Evolutionary conservation across 140 eudicot genomes (phyloP).

Genomic region (Flaveria floridana): DNA sequence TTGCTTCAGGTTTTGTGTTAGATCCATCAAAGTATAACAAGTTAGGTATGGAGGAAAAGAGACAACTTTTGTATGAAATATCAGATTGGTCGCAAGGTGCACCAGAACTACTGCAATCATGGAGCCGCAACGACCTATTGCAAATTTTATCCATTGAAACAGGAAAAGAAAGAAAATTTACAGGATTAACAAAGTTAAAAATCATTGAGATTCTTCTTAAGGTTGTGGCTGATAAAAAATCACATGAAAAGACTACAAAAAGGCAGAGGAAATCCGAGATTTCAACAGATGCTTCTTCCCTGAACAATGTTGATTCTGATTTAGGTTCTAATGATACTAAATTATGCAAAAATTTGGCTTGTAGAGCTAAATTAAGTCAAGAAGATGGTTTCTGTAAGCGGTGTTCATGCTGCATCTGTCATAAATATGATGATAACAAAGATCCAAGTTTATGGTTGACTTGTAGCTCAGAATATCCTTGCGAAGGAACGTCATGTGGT

Average conservation of each 20-base stretch:
- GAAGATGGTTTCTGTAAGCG: constrained; percentile 73
- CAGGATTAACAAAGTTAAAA: constrained; percentile 71
- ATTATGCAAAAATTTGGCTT: constrained; percentile 76
- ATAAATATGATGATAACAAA: constrained; percentile 74
- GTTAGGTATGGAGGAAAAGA: constrained; percentile 59
- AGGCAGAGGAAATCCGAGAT: constrained; percentile 51
- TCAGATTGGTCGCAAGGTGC: constrained; percentile 75
- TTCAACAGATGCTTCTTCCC: constrained; percentile 26
- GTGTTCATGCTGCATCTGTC: constrained; percentile 90
- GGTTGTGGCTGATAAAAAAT: constrained; percentile 65
- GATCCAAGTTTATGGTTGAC: constrained; percentile 88
- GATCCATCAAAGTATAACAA: constrained; percentile 68
- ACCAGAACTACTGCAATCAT: constrained; percentile 61
- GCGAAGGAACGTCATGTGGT: constrained; percentile 66
- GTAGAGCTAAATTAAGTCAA: constrained; percentile 60
- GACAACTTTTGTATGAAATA: constrained; percentile 65
- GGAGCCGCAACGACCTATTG: constrained; percentile 86
- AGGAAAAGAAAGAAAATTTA: constrained; percentile 84
- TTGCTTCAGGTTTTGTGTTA: constrained; percentile 44
- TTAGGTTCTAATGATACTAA: constrained; percentile 24
- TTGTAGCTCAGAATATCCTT: constrained; percentile 72
- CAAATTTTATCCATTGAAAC: constrained; percentile 67
- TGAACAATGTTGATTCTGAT: constrained; percentile 26
- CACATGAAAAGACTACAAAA: constrained; percentile 47
- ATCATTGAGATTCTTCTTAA: constrained; percentile 69